Conservation (phyloP, 305 asterid genomes). For the Fraxinus albicans region DNA sequence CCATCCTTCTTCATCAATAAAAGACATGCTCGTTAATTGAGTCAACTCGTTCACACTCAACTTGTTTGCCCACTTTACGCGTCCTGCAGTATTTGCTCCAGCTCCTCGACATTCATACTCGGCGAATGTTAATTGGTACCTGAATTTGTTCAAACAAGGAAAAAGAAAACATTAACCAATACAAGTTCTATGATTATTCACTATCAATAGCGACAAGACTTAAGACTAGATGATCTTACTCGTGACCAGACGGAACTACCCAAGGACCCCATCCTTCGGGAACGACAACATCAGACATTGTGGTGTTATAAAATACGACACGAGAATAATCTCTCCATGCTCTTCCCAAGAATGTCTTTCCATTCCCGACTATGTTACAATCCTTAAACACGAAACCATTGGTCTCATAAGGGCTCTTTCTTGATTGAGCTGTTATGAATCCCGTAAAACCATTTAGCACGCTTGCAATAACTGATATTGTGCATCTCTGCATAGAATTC, state of each 20-base stretch:
- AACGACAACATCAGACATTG: conserved; percentile 44
- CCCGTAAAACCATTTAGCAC: conserved; percentile 36
- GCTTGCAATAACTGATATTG: conserved; percentile 38
- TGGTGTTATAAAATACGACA: conserved; percentile 51
- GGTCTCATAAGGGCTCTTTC: conserved; percentile 31
- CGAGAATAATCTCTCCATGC: conserved; percentile 75
- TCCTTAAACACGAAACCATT: conserved; percentile 63
- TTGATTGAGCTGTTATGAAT: conserved; percentile 74
- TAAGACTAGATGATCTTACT: conserved; percentile 38
- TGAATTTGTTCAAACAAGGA: conserved; percentile 1
- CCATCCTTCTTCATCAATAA: conserved; percentile 69
- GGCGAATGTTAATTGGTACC: conserved; percentile 51
- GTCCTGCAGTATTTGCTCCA: conserved; percentile 46
- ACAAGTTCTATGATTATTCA: not conserved
- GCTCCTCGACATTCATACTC: conserved; percentile 56
- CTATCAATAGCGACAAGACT: not conserved
- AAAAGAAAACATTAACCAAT: not conserved
- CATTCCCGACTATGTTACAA: conserved; percentile 48
- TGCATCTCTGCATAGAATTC: conserved; percentile 38
- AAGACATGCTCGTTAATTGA: conserved; percentile 44
- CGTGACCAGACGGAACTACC: conserved; percentile 31
- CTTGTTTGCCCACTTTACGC: conserved; percentile 61
- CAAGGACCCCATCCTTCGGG: conserved; percentile 71
- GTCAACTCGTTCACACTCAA: conserved; percentile 25
- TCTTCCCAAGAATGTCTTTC: conserved; percentile 59